A percentile compares a stretch with the other conserved stretches of the same genome.
phyloP scores from a whole-genome alignment of 108 stramenopile genomes.

The Cyclotella baltica region DNA sequence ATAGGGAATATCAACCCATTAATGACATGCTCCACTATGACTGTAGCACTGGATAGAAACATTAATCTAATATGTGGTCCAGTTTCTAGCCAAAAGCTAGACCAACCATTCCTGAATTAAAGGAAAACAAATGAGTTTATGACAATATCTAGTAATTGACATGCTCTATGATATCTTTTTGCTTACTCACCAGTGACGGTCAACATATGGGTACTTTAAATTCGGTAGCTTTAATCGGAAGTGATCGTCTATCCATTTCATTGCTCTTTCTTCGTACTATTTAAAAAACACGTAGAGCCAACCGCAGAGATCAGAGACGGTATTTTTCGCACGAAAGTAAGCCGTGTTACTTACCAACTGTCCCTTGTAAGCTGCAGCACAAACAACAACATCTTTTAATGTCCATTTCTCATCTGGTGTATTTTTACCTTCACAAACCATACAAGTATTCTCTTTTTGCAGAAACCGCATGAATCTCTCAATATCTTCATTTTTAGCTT shows the following conservation, averaged over 20 bases:
- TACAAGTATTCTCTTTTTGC: slow-evolving; percentile 3
- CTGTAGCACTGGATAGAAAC: slow-evolving; percentile 32
- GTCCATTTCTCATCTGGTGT: background rate
- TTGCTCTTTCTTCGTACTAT: slow-evolving; percentile 34
- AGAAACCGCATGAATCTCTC: slow-evolving; percentile 30
- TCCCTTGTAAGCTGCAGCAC: slow-evolving; percentile 48
- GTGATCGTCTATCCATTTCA: slow-evolving; percentile 50
- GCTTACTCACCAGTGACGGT: slow-evolving; percentile 38
- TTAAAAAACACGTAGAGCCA: background rate
- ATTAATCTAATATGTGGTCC: slow-evolving; percentile 38
- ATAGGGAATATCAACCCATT: slow-evolving; percentile 39
- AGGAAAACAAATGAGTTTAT: background rate
- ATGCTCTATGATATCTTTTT: background rate
- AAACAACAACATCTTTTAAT: slow-evolving; percentile 30
- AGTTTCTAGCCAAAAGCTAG: slow-evolving; percentile 46
- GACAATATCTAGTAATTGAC: background rate
- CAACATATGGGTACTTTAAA: slow-evolving; percentile 47
- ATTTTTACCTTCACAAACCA: background rate
- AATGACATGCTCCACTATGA: slow-evolving; percentile 39
- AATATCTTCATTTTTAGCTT: slow-evolving; percentile 37
- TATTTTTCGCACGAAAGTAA: background rate
- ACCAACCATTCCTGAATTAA: slow-evolving; percentile 46
- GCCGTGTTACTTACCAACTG: background rate
- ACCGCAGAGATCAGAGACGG: background rate
- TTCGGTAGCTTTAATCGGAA: slow-evolving; percentile 33